Percentiles rank a stretch among this genome's conserved stretches.
Evolutionary conservation across 2,329 filamentous ascomycete genomes (phyloP).

Genomic region (Phyllosticta paracitricarpa): DNA sequence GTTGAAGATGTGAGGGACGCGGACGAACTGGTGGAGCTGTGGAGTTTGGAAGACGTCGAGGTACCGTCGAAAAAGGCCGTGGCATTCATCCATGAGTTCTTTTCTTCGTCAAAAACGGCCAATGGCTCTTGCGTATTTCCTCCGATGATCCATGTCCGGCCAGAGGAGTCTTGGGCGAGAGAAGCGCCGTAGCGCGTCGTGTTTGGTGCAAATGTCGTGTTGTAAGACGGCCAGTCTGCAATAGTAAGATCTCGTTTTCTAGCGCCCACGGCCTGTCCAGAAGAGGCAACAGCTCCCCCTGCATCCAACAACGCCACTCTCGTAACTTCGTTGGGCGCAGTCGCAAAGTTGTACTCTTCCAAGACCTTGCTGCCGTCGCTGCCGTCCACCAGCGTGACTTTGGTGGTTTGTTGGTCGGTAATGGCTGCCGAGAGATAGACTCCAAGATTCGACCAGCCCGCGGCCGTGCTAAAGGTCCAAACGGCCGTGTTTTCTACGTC

Average conservation of each 20-base stretch:
- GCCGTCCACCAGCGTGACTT: slow-evolving; percentile 57
- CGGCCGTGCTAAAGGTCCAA: slow-evolving; percentile 57
- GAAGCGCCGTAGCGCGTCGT: slow-evolving; percentile 58
- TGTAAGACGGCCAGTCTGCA: slow-evolving; percentile 66
- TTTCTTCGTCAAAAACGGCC: slow-evolving; percentile 63
- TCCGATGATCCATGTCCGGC: slow-evolving; percentile 68
- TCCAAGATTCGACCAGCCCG: slow-evolving; percentile 59
- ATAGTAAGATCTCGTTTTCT: slow-evolving; percentile 47
- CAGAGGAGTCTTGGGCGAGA: slow-evolving; percentile 55
- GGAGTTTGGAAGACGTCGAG: slow-evolving; percentile 9
- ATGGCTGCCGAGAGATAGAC: slow-evolving; percentile 53
- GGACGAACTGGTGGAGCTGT: slow-evolving; percentile 20
- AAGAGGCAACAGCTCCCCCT: slow-evolving; percentile 42
- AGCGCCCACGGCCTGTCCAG: slow-evolving; percentile 38
- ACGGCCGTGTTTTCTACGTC: slow-evolving; percentile 54
- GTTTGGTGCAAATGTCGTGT: slow-evolving; percentile 60
- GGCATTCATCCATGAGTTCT: slow-evolving; percentile 72
- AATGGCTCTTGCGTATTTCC: slow-evolving; percentile 55
- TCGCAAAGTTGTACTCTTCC: slow-evolving; percentile 65
- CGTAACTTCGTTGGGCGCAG: slow-evolving; percentile 64
- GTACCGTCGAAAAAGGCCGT: slow-evolving; percentile 45
- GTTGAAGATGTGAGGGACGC: slow-evolving; percentile 26
- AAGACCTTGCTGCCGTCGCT: slow-evolving; percentile 70
- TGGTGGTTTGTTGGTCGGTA: slow-evolving; percentile 47
- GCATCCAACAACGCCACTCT: slow-evolving; percentile 57